Conservation (phyloP, 306 rosid genomes). For the Senna tora region DNA sequence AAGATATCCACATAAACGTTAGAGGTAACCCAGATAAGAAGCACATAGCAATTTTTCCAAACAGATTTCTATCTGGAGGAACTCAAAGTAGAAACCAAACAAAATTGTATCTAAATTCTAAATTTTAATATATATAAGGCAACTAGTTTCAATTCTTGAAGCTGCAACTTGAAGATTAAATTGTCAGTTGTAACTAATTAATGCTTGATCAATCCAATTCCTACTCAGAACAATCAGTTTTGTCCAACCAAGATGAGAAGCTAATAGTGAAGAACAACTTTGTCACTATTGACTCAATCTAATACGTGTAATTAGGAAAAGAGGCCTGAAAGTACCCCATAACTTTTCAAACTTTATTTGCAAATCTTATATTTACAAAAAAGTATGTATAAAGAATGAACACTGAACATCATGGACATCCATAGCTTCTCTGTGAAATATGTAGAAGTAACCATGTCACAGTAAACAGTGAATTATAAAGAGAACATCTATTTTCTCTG, state of each 20-base stretch:
- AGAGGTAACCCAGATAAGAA: constrained; percentile 17
- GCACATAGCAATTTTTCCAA: constrained; percentile 11
- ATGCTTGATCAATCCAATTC: constrained; percentile 30
- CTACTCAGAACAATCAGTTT: background rate
- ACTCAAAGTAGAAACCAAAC: no score
- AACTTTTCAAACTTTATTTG: constrained; percentile 1
- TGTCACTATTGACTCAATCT: constrained; percentile 2
- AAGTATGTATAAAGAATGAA: constrained; percentile 1
- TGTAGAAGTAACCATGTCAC: constrained; percentile 1
- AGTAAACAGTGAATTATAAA: background rate
- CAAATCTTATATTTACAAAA: constrained; percentile 3
- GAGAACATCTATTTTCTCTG: constrained; percentile 12
- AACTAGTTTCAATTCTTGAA: background rate
- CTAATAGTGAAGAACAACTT: constrained; percentile 13
- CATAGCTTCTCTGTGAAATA: background rate
- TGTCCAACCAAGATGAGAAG: constrained; percentile 12
- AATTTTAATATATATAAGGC: background rate
- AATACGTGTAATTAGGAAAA: background rate
- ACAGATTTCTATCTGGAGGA: constrained; percentile 14
- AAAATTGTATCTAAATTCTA: constrained; percentile 21
- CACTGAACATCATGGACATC: background rate
- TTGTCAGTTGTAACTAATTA: background rate
- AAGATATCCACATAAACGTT: background rate
- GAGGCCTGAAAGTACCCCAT: constrained; percentile 7
- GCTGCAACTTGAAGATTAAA: constrained; percentile 25